These are phyloP conservation scores for Gentiana straminea DNA, from an alignment of 257 asterid species.

Conservation along the genomic window DNA sequence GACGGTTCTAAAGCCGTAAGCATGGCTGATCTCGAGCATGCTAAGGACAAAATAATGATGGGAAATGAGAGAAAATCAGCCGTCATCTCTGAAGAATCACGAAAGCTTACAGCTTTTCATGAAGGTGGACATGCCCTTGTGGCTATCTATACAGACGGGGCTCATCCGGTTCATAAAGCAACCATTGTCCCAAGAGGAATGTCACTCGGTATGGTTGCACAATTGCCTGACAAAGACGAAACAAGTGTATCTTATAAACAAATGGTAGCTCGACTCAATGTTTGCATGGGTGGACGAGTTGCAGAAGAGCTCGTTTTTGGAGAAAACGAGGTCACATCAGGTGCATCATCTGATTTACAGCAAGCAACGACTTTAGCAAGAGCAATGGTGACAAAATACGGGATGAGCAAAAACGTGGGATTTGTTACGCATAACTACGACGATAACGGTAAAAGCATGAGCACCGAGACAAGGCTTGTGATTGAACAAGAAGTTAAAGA, in stretches of 20 bases:
- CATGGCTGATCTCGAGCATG: slow-evolving; percentile 74
- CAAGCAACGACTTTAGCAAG: slow-evolving; percentile 69
- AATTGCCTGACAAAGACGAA: slow-evolving; percentile 72
- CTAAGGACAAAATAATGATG: slow-evolving; percentile 91
- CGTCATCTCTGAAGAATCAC: slow-evolving; percentile 65
- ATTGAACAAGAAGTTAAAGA: slow-evolving; percentile 70
- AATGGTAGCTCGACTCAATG: slow-evolving; percentile 82
- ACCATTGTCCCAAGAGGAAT: slow-evolving; percentile 85
- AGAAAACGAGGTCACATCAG: slow-evolving; percentile 76
- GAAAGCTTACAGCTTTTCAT: slow-evolving; percentile 73
- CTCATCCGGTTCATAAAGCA: slow-evolving; percentile 82
- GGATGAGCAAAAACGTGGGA: slow-evolving; percentile 78
- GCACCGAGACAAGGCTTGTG: slow-evolving; percentile 73
- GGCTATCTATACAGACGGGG: slow-evolving; percentile 80
- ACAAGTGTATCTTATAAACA: slow-evolving; percentile 72
- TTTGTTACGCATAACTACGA: slow-evolving; percentile 69
- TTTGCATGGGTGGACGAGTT: slow-evolving; percentile 84
- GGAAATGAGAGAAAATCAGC: slow-evolving; percentile 94
- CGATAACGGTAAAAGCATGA: slow-evolving; percentile 82
- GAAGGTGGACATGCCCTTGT: slow-evolving; percentile 97
- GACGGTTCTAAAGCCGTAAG: slow-evolving; percentile 74
- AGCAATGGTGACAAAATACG: slow-evolving; percentile 76
- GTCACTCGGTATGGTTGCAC: slow-evolving; percentile 91
- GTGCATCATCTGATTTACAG: slow-evolving; percentile 71
- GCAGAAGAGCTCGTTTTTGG: slow-evolving; percentile 91